Base-by-base conservation (phyloP, 768 basidiomycete genomes). In the Boletus pseudopeckii region DNA sequence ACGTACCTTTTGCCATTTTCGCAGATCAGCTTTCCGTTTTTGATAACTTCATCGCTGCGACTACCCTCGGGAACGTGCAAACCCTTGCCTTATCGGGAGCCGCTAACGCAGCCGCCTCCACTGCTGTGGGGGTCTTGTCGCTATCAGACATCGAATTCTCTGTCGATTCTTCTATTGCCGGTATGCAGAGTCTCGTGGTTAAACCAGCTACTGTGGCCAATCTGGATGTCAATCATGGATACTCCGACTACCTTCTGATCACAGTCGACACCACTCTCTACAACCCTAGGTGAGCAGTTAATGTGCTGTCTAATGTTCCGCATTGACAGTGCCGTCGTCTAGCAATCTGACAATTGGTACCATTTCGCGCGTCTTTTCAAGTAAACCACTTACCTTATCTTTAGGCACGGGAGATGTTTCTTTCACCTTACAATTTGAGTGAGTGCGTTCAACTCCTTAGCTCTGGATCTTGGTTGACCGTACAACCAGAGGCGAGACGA, bases 221-320 rank as follows among this genome's bases (percentile, higher is more conserved):
- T 57, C 70, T 89, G 46, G 85, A 88, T 56, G 85, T 88, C 28
- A 80, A 78, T 38, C 85, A 82, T 48, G 87, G 87, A 7, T 88
- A 80, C 71, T 53, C 80, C 0, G 78, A 84, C 61, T 83, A 76
- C 64, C 73, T 90, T n/a, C 74, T 88, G 46, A 88, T 90, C 71
- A 86, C 77, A 60, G 80, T 81, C 13, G 72, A 80, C 40, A 80
- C 82, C 18, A 72, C 75, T 1, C 68, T 88, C 22, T 85, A 80
- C 65, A 88, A 88, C 54, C 86, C 87, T 13, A 86, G 81, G 81
- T 81, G 57, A 56, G 71, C 46, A 24, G 15, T 44, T 7, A 10
- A 11, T 1, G 15, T 45, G 22, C 30, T 20, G 39, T 38, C 51
- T 11, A 8, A 5, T 44, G 54, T 33, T 20, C 33, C 24, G 8